Evolutionary conservation across 106 monocot species (phyloP).

Genomic region (Narthecium ossifragum): DNA sequence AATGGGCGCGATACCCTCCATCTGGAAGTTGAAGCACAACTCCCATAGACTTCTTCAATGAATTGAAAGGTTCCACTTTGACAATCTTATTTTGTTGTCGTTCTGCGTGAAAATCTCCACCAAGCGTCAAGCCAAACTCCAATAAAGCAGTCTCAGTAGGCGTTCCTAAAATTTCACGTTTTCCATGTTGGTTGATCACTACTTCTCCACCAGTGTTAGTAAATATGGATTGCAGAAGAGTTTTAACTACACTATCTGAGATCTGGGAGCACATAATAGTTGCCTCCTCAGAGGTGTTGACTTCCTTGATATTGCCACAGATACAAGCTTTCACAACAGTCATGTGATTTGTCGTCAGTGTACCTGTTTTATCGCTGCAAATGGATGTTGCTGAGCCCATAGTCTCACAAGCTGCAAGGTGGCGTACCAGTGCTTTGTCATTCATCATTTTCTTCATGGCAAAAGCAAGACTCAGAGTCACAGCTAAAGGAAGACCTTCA

Average conservation of each 20-base stretch:
- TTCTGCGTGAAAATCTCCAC: slow-evolving; percentile 39
- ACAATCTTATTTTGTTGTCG: slow-evolving; percentile 31
- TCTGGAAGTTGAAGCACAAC: slow-evolving; percentile 56
- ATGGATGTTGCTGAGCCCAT: slow-evolving; percentile 90
- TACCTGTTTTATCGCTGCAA: slow-evolving; percentile 91
- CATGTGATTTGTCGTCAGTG: slow-evolving; percentile 75
- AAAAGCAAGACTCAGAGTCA: slow-evolving; percentile 76
- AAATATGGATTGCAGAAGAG: slow-evolving; percentile 59
- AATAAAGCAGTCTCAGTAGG: slow-evolving; percentile 68
- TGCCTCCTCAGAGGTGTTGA: slow-evolving; percentile 20
- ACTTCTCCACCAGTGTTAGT: slow-evolving; percentile 68
- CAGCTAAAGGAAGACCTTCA: slow-evolving; percentile 70
- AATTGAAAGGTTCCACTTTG: slow-evolving; percentile 75
- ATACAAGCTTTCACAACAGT: slow-evolving; percentile 65
- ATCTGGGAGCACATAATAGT: slow-evolving; percentile 19
- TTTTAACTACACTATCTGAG: slow-evolving; percentile 25
- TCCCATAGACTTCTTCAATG: slow-evolving; percentile 66
- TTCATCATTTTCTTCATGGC: slow-evolving; percentile 95
- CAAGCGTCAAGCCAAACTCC: slow-evolving; percentile 54
- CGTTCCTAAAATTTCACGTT: slow-evolving; percentile 60
- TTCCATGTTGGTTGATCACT: slow-evolving; percentile 35
- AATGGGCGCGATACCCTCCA: slow-evolving; percentile 40
- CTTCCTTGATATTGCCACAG: slow-evolving; percentile 44
- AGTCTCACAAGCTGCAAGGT: slow-evolving; percentile 82
- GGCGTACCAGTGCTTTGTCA: slow-evolving; percentile 73